Evolutionary conservation across 2,329 filamentous ascomycete species (phyloP).

Genomic region (Penicillium italicum): DNA sequence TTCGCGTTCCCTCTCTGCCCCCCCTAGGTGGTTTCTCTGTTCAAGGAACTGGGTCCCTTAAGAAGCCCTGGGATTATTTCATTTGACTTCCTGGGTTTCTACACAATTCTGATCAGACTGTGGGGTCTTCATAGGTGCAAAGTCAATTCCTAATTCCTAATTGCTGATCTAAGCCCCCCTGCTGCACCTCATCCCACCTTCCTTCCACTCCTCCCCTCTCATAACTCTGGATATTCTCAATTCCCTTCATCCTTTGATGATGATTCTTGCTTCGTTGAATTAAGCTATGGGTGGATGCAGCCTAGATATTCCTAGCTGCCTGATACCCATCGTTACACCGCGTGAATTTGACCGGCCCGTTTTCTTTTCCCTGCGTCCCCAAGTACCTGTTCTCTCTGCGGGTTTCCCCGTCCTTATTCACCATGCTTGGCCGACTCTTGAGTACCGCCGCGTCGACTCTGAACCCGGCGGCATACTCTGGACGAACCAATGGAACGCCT

Average conservation of each 20-base stretch:
- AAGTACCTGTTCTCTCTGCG: conserved; percentile 12
- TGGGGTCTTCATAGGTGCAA: conserved; percentile 12
- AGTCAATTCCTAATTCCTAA: conserved; percentile 14
- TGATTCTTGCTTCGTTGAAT: conserved; percentile 28
- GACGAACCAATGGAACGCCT: conserved; percentile 35
- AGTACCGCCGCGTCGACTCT: conserved; percentile 44
- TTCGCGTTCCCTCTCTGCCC: conserved; percentile 21
- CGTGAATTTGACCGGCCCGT: conserved; percentile 13
- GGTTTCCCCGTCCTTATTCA: conserved; percentile 20
- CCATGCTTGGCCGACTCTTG: conserved; percentile 44
- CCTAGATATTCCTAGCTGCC: conserved; percentile 30
- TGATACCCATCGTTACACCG: conserved; percentile 27
- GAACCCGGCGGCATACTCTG: conserved; percentile 40
- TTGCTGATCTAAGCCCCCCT: conserved; percentile 21
- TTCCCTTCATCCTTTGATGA: conserved; percentile 21
- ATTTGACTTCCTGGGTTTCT: conserved; percentile 6
- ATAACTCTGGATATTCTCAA: conserved; percentile 3
- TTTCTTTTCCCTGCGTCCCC: conserved; percentile 13
- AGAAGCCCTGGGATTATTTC: conserved; percentile 8
- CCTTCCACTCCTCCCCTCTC: conserved; percentile 13
- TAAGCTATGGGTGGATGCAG: conserved; percentile 36
- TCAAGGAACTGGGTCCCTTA: conserved; percentile 11
- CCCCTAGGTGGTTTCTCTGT: conserved; percentile 13
- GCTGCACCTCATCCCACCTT: conserved; percentile 27
- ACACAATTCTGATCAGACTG: conserved; percentile 7